Evolutionary conservation across 83 land plant genomes (phyloP).

Genomic region (Thuja plicata): DNA sequence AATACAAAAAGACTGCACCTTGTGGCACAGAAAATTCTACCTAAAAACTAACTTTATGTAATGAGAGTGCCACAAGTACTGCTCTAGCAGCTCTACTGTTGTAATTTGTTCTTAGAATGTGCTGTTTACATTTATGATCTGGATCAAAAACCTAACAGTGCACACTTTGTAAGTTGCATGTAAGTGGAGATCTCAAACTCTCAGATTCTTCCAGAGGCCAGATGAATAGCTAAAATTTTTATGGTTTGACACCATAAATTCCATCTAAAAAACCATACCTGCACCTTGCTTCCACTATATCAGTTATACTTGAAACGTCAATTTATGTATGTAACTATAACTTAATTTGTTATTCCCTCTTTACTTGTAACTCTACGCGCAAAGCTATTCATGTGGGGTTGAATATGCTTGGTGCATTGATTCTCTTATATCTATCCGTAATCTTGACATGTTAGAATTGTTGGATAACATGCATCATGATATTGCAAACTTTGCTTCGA

Average conservation of each 20-base stretch:
- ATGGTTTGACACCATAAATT: background rate
- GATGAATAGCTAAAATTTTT: too few relatives aligned
- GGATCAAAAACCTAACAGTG: background rate
- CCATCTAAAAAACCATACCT: background rate
- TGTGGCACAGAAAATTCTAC: too few relatives aligned
- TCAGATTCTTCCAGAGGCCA: background rate
- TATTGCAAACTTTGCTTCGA: constrained; percentile 37
- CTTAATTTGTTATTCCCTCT: background rate
- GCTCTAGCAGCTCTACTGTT: background rate
- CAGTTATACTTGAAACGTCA: background rate
- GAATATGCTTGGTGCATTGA: too few relatives aligned
- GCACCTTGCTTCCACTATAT: background rate
- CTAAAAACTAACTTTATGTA: constrained; percentile 3
- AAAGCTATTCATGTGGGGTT: too few relatives aligned
- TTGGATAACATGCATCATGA: constrained; percentile 11
- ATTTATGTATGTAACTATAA: background rate
- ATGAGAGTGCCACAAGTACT: constrained; percentile 37
- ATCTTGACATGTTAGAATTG: too few relatives aligned
- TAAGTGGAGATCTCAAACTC: background rate
- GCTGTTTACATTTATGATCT: background rate
- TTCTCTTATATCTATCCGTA: too few relatives aligned
- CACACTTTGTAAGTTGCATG: background rate
- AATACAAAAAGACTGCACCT: too few relatives aligned
- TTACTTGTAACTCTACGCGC: too few relatives aligned
- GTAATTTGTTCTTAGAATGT: background rate